Evolutionary conservation across 169 alveolate species (phyloP), one percentile per base, ranked within the genome.

Genomic region (Plasmodium fragile): DNA sequence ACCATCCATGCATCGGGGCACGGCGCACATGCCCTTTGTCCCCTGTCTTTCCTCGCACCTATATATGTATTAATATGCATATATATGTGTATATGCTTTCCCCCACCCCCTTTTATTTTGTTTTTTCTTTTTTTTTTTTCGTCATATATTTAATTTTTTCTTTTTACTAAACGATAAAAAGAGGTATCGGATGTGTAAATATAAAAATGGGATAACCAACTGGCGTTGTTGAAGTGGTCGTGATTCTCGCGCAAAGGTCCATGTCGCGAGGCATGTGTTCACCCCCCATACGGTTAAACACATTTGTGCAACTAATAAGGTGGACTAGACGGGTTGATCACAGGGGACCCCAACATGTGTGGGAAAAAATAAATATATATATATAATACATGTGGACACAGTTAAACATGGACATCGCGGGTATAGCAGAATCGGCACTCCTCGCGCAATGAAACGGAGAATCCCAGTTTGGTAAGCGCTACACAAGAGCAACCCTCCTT

Each of bases 71-170:
- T 4, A 28, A 72, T 10, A n/a, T 71, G 7, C 3, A 72, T 3
- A 32, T 72, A 4, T 13, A 72, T 10, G 4, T n/a, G n/a, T 49
- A 81, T 81, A 7, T 81, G 39, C 13, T 30, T 59, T 82, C 36
- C 39, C 59, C n/a, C 28, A 16, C 72, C 34, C 72, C 13, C 32
- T 4, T 25, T 75, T 75, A 0, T 75, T 75, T 75, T 5, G 1
- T 75, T 18, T 75, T 2, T 18, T 32, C 59, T 82, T 65, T 4
- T 59, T 79, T 41, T 79, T 75, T 75, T 75, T 79, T 79, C 36
- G 70, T 79, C 59, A 43, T 78, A 1, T 41, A n/a, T 43, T 55
- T 82, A 16, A 28, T 59, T 82, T 82, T 82, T 82, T 82, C 53
- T 59, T 59, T 65, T 82, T 82, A 36, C 49, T 28, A 59, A 59